Evolutionary conservation across 495 filamentous ascomycete species (phyloP), one percentile per base, ranked within the genome.

Genomic region (Aspergillus biplanus): DNA sequence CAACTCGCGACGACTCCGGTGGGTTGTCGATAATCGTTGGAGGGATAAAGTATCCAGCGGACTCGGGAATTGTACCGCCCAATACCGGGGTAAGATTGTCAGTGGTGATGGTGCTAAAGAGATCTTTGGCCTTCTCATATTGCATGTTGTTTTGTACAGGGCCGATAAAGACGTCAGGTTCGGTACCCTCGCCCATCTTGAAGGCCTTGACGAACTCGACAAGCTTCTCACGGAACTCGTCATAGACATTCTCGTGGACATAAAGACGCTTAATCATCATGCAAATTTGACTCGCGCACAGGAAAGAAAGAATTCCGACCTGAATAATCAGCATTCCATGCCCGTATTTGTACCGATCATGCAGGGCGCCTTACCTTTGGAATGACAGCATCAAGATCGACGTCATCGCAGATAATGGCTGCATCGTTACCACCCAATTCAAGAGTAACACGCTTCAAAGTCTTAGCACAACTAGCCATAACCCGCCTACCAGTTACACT

Each of bases 371-470:
- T 44, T 32, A 86, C 80, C 62, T 86, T 74, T 0, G 83, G 84
- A 12, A 86, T 81, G 13, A 82, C 78, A 37, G 79, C 79, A 39
- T 83, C 79, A 21, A 91, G 75, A 62, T 90, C 85, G 12, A 85
- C 86, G 69, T 89, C 87, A 7, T 78, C 74, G 59, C 82, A 83
- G 31, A 90, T 77, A 59, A 90, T 85, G 65, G 80, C 80, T 1
- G 87, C 81, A 69, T 90, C 83, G 67, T 90, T 90, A 37, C 88
- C 89, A 11, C 86, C 87, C 59, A 86, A 65, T 67, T 89, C 85
- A 7, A 87, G 75, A 0, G 82, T 87, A 3, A 86, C 71, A 16
- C 82, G 74, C 73, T 90, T 91, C 46, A 92, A 70, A 0, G 85
- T 89, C 67, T 80, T 82, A 7, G 87, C 80, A 68, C 82, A 85